Evolutionary conservation across 2,329 filamentous ascomycete species (phyloP), one percentile per base, ranked within the genome.

Genomic region (Aspergillus quadrilineatus): DNA sequence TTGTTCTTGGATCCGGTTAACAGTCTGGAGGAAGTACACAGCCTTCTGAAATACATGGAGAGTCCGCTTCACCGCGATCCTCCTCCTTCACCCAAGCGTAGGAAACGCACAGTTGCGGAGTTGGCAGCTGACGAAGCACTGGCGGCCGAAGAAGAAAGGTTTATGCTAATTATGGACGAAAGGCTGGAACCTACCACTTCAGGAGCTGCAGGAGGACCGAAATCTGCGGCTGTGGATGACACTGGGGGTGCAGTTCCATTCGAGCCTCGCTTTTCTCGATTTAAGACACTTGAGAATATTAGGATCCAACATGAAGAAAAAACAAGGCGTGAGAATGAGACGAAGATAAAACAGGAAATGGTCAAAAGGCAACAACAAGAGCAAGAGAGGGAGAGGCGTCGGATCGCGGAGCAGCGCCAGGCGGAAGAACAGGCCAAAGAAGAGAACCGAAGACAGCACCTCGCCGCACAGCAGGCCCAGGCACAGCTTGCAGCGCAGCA

Each of bases 21-120:
- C 63, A 88, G 77, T 60, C 76, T 84, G 3, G 85, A 85, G 47
- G 88, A 92, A 62, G 86, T 86, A 1, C 87, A 92, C 47, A 80
- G 81, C 9, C 80, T 95, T 3, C 80, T 97, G 3, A 85, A 90
- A 30, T 79, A 82, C 15, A 79, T 93, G 64, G 81, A 85, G 17
- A 89, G 95, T 70, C 89, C 92, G 6, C 85, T 91, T 55, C 90
- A 97, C 71, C 83, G 85, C 30, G 84, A 88, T 49, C 80, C 85
- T 43, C 87, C 91, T 8, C 93, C 94, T 0, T 84, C 89, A 58
- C 92, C 92, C 3, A 97, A 96, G 80, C 88, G 87, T 6, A 83
- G 94, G 56, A 97, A 99, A 80, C 86, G 93, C 60, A 99, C 94
- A 0, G 88, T 95, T 15, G 94, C 94, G 7, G 93, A 99, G 70